Percentiles rank a stretch among this genome's conserved stretches.
phyloP scores from a whole-genome alignment of 441 rosid species.

The Euphorbia corollata region DNA sequence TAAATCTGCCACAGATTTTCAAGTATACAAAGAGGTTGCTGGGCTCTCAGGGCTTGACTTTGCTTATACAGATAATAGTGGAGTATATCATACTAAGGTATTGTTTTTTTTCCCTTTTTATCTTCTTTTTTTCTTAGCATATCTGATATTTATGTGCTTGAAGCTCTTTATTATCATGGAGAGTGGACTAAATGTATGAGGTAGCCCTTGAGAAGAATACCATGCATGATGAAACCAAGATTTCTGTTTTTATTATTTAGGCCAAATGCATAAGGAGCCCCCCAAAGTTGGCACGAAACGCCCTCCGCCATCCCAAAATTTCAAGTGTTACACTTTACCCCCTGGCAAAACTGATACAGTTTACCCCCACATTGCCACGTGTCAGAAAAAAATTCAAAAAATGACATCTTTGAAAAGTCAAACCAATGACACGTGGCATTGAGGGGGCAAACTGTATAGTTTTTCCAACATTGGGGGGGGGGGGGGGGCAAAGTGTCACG shows the following conservation, averaged over 20 bases:
- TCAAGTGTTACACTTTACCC: too few relatives aligned
- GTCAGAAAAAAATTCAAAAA: too few relatives aligned
- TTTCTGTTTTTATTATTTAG: background rate
- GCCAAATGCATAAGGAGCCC: too few relatives aligned
- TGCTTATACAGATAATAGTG: constrained; percentile 73
- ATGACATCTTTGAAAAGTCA: too few relatives aligned
- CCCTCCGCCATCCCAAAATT: too few relatives aligned
- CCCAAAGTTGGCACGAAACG: too few relatives aligned
- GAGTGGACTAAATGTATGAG: constrained; percentile 7
- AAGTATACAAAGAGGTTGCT: constrained; percentile 81
- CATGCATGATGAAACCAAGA: constrained; percentile 4
- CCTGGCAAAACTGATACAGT: too few relatives aligned
- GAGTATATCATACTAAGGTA: constrained; percentile 95
- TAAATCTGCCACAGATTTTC: constrained; percentile 87
- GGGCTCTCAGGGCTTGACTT: constrained; percentile 98
- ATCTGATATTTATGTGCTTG: background rate
- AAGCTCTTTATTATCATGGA: constrained; percentile 12
- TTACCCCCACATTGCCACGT: too few relatives aligned
- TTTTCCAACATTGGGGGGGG: too few relatives aligned
- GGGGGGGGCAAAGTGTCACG: too few relatives aligned
- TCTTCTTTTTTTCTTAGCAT: background rate
- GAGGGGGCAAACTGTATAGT: too few relatives aligned
- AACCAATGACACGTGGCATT: too few relatives aligned
- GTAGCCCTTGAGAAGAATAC: background rate
- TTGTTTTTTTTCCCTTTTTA: constrained; percentile 17